These are phyloP conservation scores for Pholiota conissans DNA, from an alignment of 768 basidiomycete species.

Conservation along the genomic window DNA sequence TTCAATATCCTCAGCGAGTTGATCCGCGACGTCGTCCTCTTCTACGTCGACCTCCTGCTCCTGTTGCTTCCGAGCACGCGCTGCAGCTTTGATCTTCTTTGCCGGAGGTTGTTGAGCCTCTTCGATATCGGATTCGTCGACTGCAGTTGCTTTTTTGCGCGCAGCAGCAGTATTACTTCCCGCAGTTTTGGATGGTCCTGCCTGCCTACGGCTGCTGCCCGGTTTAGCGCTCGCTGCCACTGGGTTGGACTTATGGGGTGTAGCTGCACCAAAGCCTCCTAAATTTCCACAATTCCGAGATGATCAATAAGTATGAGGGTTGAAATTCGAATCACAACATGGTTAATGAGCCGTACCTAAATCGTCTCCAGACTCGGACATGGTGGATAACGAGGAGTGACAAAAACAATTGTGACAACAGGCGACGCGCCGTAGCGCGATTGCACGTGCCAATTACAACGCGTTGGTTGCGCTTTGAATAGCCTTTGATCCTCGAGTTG, in stretches of 20 bases:
- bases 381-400: slow-evolving; percentile 15
- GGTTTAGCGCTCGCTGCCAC: slow-evolving; percentile 6
- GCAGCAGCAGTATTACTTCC: slow-evolving; percentile 2
- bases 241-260: slow-evolving; percentile 10
- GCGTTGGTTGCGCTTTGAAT: no score
- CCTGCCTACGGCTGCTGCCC: slow-evolving; percentile 13
- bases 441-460: slow-evolving; percentile 3
- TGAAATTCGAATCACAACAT: background rate
- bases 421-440: slow-evolving; percentile 13
- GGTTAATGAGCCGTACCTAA: slow-evolving; percentile 13
- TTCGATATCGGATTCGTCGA: slow-evolving; percentile 5
- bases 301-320: background rate
- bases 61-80: slow-evolving; percentile 1
- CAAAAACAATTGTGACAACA: slow-evolving; percentile 17
- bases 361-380: slow-evolving; percentile 18
- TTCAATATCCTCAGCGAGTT: slow-evolving; percentile 12
- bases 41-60: background rate
- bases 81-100: slow-evolving; percentile 1
- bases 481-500: no score
- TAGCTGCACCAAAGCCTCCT: slow-evolving; percentile 9
- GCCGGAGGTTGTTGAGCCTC: slow-evolving; percentile 1
- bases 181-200: slow-evolving; percentile 16
- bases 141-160: background rate
- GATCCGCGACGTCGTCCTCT: slow-evolving; percentile 14
- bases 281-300: background rate